phyloP scores from a whole-genome alignment of 2,329 filamentous ascomycete species.

The Hypoxylon sp. region DNA sequence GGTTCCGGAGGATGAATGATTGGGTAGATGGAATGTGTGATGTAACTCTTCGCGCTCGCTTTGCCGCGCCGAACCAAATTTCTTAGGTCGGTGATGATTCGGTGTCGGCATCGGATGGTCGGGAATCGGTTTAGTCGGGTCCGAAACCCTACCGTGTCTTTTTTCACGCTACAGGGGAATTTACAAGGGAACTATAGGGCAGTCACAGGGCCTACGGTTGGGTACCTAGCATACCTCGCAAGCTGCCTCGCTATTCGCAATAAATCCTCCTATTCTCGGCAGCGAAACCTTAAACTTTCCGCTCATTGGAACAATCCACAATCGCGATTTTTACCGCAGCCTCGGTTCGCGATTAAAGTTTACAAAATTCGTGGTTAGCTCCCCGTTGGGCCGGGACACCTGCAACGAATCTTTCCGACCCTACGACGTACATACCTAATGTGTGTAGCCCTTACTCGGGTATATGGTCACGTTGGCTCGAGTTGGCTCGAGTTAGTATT shows the following conservation, averaged over 20 bases:
- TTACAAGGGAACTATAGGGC: conserved; percentile 11
- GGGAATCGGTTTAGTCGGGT: conserved; percentile 31
- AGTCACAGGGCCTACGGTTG: neutral
- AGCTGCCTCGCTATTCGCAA: conserved; percentile 4
- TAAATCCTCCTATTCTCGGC: neutral
- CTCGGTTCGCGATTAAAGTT: conserved; percentile 25
- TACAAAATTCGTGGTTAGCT: conserved; percentile 3
- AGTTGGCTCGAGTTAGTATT: conserved; percentile 26
- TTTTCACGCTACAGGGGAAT: neutral
- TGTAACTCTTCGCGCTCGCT: conserved; percentile 26
- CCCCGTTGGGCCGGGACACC: conserved; percentile 8
- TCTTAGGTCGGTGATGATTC: conserved; percentile 19
- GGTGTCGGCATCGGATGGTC: conserved; percentile 21
- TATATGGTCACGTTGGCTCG: conserved; percentile 18
- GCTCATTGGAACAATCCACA: conserved; percentile 2
- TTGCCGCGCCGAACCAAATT: conserved; percentile 15
- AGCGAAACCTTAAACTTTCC: neutral
- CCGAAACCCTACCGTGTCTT: conserved; percentile 23
- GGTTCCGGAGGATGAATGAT: conserved; percentile 20
- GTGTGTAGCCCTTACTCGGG: neutral
- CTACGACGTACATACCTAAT: neutral
- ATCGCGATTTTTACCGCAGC: conserved; percentile 13
- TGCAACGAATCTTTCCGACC: conserved; percentile 3
- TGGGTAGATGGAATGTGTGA: conserved; percentile 4
- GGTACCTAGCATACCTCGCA: conserved; percentile 1